Base-by-base conservation (phyloP, 345 rosid genomes). In the Populus nigra region DNA sequence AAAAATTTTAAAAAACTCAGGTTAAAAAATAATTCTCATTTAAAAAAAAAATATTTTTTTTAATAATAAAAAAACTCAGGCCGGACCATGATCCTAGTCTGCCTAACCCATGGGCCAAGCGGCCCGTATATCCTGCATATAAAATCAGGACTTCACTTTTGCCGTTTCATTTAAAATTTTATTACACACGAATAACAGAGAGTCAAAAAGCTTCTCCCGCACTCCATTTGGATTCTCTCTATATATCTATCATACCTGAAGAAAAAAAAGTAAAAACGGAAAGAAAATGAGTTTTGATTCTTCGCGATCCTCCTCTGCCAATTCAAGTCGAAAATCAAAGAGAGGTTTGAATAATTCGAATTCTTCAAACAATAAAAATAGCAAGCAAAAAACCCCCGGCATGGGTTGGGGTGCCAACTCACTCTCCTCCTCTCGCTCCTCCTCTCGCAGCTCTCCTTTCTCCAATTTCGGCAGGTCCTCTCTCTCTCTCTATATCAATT, bases 381-480 rank as follows among this genome's bases (percentile, higher is more conserved):
- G 82, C 81, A 89, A 89, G 81, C 98, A 91, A 88, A 91, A 91
- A 88, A 93, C 98, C 89, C 92, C 91, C 84, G 98, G 97, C 74
- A 81, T 81, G 87, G 95, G 92, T 63, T 94, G 98, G 98, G 94
- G 98, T 23, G 85, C 93, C 47, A 89, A 84, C 86, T 91, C 98
- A 49, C 78, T 67, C 73, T 85, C 98, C 73, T 82, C 95, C 67
- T 91, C 96, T 83, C 94, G 89, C 73, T 87, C 95, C 69, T 88
- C 95, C 53, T 90, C 84, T 67, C 92, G 87, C 22, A 88, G 79
- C 62, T 83, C 97, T 66, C 93, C 97, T 53, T 91, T 94, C 85
- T 88, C 97, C 29, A 78, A 91, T 86, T 92, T 94, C 11, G 92
- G 96, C 79, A 92, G 97, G 97, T 92, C 73, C 35, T 71, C 62